Base-by-base conservation (phyloP, 2,329 filamentous ascomycete species). In the Coniochaeta sp. region DNA sequence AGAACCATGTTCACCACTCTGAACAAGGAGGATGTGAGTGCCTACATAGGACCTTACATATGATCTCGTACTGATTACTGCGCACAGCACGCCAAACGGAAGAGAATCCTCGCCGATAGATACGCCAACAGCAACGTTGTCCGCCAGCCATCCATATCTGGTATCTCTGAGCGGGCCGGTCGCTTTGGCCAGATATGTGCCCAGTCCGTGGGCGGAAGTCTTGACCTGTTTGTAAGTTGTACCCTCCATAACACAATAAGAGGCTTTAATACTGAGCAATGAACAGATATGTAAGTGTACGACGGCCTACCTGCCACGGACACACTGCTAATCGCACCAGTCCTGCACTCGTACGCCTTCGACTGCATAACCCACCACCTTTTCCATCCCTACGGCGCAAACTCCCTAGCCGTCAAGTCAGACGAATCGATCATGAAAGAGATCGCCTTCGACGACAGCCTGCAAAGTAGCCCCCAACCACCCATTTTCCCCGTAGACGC, bases 61-160 rank as follows among this genome's bases (percentile, higher is more conserved):
- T 20, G 6, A 26, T 13, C 8, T 18, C 22, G 7, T 22, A 20
- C 18, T 18, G 28, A 2, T 31, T 7, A 49, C 85, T 13, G 10
- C 16, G 7, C 5, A 12, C 47, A 49, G 78, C 85, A 88, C 60
- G 79, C 78, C 27, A 78, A 76, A 56, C 75, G 82, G 53, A 86
- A 83, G 61, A 74, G 82, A 26, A 69, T 84, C 47, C 71, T 87
- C 42, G 83, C 83, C 1, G 82, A 86, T 60, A 74, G 82, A 27
- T 88, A 88, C 62, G 80, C 84, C 27, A 87, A 87, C 65, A 81
- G 78, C 51, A 87, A 86, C 60, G 70, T 87, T 48, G 75, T 86
- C 67, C 77, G 76, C 27, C 63, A 74, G 4, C 68, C 69, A 2
- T 76, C 82, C 2, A 64, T 86, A 26, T 64, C 71, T 4, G 83